phyloP scores from a whole-genome alignment of 1,139 yeast genomes.

The Pichiaceae sp. region DNA sequence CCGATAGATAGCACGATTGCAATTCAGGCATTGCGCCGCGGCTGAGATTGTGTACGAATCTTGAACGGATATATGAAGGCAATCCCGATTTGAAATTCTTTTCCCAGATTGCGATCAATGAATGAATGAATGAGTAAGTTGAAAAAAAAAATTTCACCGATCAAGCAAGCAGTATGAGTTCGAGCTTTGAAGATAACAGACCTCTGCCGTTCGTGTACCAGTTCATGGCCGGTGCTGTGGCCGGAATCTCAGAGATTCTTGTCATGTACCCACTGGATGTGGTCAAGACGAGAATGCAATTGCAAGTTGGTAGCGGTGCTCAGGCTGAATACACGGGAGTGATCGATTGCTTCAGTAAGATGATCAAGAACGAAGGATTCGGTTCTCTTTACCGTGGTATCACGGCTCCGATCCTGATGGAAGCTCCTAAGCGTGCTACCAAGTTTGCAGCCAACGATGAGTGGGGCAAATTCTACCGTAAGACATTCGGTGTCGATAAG shows the following conservation, averaged over 20 bases:
- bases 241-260: conserved; percentile 94
- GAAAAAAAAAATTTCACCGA: no score
- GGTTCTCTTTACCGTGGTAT: conserved; percentile 86
- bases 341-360: conserved; percentile 73
- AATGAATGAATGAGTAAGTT: no score
- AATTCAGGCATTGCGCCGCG: no score
- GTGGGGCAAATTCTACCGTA: conserved; percentile 83
- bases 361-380: conserved; percentile 78
- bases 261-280: conserved; percentile 98
- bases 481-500: conserved; percentile 56
- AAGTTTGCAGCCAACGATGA: conserved; percentile 98
- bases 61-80: no score
- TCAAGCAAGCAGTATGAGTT: background rate
- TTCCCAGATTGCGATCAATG: no score
- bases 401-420: conserved; percentile 94
- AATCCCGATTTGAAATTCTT: no score
- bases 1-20: no score
- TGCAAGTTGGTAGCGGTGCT: conserved; percentile 61
- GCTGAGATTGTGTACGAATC: no score
- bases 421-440: conserved; percentile 98
- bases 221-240: conserved; percentile 90
- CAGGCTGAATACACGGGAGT: conserved; percentile 73
- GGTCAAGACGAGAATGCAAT: conserved; percentile 94
- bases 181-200: background rate
- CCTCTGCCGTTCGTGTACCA: conserved; percentile 82